Percentiles rank a stretch among this genome's conserved stretches.
Conservation (phyloP, 495 filamentous ascomycete genomes). For the Neurospora sp. region DNA sequence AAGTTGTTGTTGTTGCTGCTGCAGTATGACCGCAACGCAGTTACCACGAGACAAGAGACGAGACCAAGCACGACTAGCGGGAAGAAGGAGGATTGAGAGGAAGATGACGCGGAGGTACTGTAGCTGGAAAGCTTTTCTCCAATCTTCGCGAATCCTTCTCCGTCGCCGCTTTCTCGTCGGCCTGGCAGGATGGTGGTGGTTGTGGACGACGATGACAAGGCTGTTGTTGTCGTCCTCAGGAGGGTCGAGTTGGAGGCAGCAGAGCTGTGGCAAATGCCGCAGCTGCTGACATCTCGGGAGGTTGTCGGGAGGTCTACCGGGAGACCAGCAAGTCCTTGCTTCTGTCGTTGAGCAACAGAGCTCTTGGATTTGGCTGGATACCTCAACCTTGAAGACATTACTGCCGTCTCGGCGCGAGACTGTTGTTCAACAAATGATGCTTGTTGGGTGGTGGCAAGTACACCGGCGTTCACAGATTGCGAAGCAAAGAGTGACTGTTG, state of each 20-base stretch:
- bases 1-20: not conserved
- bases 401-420: not conserved
- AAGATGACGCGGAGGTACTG: not conserved
- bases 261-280: not conserved
- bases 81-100: constrained; percentile 4
- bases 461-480: not conserved
- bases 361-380: not conserved
- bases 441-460: not conserved
- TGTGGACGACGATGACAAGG: not conserved
- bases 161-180: not conserved
- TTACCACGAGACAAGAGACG: constrained; percentile 23
- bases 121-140: not conserved
- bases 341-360: not conserved
- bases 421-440: not conserved
- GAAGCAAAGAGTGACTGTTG: not conserved
- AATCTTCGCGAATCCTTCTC: not conserved
- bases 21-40: constrained; percentile 4
- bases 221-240: not conserved
- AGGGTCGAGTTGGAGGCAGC: not conserved
- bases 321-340: not conserved
- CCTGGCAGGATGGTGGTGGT: not conserved
- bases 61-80: constrained; percentile 23
- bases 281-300: not conserved
- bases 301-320: not conserved
- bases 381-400: not conserved